phyloP scores from a whole-genome alignment of 306 rosid species.

The Lagenaria siceraria region DNA sequence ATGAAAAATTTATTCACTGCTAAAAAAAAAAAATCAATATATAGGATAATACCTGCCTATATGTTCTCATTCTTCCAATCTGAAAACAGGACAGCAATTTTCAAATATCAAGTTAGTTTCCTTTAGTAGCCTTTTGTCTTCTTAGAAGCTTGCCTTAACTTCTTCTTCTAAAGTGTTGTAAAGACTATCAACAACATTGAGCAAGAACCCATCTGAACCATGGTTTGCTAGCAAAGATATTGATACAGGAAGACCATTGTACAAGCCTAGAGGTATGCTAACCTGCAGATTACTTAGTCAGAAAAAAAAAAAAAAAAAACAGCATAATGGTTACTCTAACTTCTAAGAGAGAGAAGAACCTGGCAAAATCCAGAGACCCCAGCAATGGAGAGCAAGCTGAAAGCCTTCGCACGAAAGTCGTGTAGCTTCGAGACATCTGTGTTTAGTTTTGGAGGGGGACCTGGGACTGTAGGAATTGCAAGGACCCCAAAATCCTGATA shows the following conservation, averaged over 20 bases:
- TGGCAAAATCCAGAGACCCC: constrained; percentile 91
- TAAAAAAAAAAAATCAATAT: neutral
- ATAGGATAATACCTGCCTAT: neutral
- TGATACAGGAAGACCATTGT: constrained; percentile 51
- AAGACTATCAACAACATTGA: constrained; percentile 51
- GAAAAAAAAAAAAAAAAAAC: neutral
- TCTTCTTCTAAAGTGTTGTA: constrained; percentile 32
- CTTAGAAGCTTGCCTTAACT: neutral
- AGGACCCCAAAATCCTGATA: constrained; percentile 74
- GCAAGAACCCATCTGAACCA: constrained; percentile 72
- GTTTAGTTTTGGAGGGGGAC: constrained; percentile 67
- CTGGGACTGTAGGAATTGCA: constrained; percentile 74
- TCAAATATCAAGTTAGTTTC: neutral
- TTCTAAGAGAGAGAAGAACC: constrained; percentile 18
- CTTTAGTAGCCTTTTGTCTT: neutral
- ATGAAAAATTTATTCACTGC: neutral
- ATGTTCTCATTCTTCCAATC: neutral
- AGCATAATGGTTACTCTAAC: neutral
- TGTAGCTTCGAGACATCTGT: constrained; percentile 35
- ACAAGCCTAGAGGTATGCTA: constrained; percentile 62
- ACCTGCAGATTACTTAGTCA: constrained; percentile 31
- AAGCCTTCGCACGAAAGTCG: constrained; percentile 47
- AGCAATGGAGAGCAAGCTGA: constrained; percentile 67
- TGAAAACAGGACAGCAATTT: neutral
- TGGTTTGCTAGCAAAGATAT: constrained; percentile 64